phyloP scores from a whole-genome alignment of 2,329 filamentous ascomycete species.

The Dendrostoma leiphaemia region DNA sequence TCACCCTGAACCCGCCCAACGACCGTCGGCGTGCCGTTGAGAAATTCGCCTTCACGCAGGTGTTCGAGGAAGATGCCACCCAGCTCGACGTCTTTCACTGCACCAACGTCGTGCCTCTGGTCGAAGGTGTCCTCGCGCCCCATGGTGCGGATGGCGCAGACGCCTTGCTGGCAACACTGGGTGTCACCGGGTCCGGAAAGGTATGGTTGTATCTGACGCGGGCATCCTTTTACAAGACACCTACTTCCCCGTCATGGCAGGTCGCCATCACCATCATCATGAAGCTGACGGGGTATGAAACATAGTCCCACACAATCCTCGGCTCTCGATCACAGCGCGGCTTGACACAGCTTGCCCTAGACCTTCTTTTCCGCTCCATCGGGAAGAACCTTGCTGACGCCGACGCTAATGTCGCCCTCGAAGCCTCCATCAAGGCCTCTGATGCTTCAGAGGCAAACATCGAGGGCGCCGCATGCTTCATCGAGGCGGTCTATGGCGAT shows the following conservation, averaged over 20 bases:
- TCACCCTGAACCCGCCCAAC: conserved; percentile 75
- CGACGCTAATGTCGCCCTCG: conserved; percentile 55
- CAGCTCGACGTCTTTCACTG: conserved; percentile 87
- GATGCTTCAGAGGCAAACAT: conserved; percentile 82
- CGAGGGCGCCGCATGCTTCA: conserved; percentile 69
- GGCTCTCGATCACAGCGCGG: conserved; percentile 85
- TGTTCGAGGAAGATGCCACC: conserved; percentile 82
- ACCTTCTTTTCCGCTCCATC: conserved; percentile 83
- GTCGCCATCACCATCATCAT: too few relatives aligned
- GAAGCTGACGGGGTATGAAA: neutral
- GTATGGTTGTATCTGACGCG: too few relatives aligned
- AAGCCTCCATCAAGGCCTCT: conserved; percentile 71
- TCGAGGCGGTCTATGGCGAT: conserved; percentile 77
- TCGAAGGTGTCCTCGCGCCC: conserved; percentile 77
- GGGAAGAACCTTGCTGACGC: conserved; percentile 67
- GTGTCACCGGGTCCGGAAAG: conserved; percentile 95
- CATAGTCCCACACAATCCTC: conserved; percentile 89
- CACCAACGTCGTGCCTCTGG: conserved; percentile 69
- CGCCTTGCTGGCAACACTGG: conserved; percentile 85
- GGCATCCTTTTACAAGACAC: too few relatives aligned
- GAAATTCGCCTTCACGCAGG: conserved; percentile 89
- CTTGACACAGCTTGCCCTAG: conserved; percentile 86
- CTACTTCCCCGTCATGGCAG: too few relatives aligned
- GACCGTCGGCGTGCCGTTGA: conserved; percentile 88
- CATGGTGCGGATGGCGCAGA: conserved; percentile 78